Conservation (phyloP, 257 asterid species). For the Agastache rugosa region DNA sequence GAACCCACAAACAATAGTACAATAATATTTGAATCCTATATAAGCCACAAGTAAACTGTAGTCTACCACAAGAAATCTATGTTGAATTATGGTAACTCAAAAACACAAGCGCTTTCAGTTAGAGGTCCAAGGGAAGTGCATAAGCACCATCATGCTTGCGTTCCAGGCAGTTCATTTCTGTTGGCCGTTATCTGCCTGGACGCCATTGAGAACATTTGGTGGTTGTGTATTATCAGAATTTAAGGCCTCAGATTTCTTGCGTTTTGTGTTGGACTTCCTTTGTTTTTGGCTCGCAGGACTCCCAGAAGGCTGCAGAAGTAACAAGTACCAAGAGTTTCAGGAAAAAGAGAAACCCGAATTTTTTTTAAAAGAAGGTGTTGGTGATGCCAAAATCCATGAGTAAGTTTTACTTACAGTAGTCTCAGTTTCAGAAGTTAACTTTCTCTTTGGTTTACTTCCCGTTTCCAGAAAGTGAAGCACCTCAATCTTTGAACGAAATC, state of each 20-base stretch:
- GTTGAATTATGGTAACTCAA: conserved; percentile 18
- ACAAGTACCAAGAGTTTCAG: background rate
- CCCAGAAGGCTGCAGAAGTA: conserved; percentile 40
- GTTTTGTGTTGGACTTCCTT: conserved; percentile 38
- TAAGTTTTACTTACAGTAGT: conserved; percentile 35
- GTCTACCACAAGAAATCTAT: conserved; percentile 20
- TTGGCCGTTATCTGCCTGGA: conserved; percentile 1
- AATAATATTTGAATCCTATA: background rate
- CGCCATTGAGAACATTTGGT: conserved; percentile 30
- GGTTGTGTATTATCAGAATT: conserved; percentile 14
- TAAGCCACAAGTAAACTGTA: too few species aligned
- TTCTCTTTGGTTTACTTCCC: conserved; percentile 42
- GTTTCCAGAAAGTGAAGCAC: conserved; percentile 51
- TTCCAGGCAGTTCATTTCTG: background rate
- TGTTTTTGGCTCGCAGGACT: conserved; percentile 35
- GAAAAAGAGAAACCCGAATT: background rate
- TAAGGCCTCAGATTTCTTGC: conserved; percentile 38
- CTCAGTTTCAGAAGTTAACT: conserved; percentile 35
- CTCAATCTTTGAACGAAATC: conserved; percentile 55
- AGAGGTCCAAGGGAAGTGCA: conserved; percentile 11
- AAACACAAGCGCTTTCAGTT: conserved; percentile 10
- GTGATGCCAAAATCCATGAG: background rate
- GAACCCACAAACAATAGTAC: conserved; percentile 27
- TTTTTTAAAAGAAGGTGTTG: background rate
- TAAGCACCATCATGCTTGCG: background rate